Conservation (phyloP, 1,284 basidiomycete species). For the Boletus austroedulis region DNA sequence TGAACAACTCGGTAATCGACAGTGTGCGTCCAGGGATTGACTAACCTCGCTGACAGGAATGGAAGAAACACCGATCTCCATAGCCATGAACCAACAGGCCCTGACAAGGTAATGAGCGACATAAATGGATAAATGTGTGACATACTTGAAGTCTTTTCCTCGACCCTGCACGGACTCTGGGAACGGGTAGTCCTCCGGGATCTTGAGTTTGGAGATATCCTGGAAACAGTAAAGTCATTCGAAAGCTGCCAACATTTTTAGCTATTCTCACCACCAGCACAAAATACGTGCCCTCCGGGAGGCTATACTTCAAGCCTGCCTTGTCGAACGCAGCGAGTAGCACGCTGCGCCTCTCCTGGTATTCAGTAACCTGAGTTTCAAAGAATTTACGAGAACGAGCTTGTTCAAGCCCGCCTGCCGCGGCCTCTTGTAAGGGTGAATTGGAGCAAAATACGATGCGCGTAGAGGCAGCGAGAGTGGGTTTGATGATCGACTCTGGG, state of each 20-base stretch:
- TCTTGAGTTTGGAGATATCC: constrained; percentile 80
- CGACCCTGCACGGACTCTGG: constrained; percentile 74
- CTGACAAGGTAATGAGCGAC: constrained; percentile 38
- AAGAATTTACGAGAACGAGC: constrained; percentile 78
- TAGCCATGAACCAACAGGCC: constrained; percentile 88
- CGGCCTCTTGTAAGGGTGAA: constrained; percentile 89
- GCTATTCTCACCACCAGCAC: constrained; percentile 65
- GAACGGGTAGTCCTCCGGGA: constrained; percentile 84
- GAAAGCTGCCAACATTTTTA: not conserved
- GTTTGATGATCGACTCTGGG: constrained; percentile 77
- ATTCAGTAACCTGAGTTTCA: constrained; percentile 74
- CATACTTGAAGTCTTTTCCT: constrained; percentile 84
- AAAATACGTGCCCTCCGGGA: constrained; percentile 90
- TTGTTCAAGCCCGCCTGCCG: constrained; percentile 81
- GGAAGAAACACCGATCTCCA: constrained; percentile 84
- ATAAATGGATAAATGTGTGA: not conserved
- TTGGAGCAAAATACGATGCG: constrained; percentile 96
- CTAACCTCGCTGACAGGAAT: constrained; percentile 92
- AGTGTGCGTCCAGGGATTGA: constrained; percentile 7
- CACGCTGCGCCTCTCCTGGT: constrained; percentile 75
- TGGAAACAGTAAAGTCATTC: constrained; percentile 32
- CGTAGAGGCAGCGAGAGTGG: constrained; percentile 86
- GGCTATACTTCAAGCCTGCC: constrained; percentile 83
- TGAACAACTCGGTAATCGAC: not conserved
- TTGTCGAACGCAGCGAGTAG: constrained; percentile 79